Percentiles rank a stretch among this genome's conserved stretches.
Evolutionary conservation across 257 asterid species (phyloP).

Genomic region (Forsythia viridissima): DNA sequence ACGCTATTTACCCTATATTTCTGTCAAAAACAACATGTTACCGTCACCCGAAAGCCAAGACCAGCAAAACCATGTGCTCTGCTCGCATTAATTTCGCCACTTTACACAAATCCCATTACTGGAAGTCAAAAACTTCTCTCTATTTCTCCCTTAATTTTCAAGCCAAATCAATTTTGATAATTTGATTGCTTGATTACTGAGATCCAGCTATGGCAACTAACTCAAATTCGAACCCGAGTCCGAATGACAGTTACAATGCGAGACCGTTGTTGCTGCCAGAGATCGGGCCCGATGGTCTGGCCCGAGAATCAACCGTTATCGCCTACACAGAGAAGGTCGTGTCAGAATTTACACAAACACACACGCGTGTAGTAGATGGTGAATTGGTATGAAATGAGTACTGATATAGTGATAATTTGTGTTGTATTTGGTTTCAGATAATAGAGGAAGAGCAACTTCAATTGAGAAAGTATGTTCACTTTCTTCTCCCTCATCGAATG

Average conservation of each 20-base stretch:
- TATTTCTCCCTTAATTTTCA: neutral
- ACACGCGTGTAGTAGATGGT: neutral
- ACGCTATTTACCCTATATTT: neutral
- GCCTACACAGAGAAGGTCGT: constrained; percentile 84
- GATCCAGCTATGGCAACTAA: constrained; percentile 47
- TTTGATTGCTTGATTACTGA: constrained; percentile 25
- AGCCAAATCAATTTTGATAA: neutral
- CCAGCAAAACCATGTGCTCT: neutral
- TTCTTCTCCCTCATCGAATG: neutral
- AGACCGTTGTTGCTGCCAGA: constrained; percentile 49
- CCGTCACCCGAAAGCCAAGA: neutral
- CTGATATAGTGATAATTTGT: constrained; percentile 9
- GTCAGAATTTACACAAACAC: constrained; percentile 1
- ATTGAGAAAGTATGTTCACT: constrained; percentile 74
- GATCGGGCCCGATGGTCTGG: constrained; percentile 94
- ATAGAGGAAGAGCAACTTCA: constrained; percentile 88
- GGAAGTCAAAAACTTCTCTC: neutral
- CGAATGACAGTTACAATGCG: constrained; percentile 31
- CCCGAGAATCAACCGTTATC: constrained; percentile 73
- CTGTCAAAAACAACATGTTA: neutral
- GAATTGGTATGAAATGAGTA: neutral
- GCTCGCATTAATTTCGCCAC: neutral
- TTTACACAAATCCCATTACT: neutral
- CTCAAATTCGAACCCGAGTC: constrained; percentile 32
- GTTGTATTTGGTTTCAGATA: constrained; percentile 43